Evolutionary conservation across 148 eudicot genomes (phyloP).

Genomic region (Vaccinium myrtillus): DNA sequence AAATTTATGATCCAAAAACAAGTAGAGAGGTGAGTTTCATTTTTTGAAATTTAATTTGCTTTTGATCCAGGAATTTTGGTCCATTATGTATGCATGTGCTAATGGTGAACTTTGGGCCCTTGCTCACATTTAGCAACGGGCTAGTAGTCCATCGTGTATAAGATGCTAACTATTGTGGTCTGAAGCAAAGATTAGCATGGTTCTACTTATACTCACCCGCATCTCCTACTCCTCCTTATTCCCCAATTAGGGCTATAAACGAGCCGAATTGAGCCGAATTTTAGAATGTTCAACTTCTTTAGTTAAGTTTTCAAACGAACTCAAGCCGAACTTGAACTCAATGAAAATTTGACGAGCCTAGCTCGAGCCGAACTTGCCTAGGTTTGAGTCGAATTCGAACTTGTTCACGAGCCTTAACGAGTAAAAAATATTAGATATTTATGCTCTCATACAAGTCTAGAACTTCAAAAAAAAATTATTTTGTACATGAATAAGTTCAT

Average conservation of each 20-base stretch:
- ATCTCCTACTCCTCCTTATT: constrained; percentile 23
- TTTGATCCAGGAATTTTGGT: background rate
- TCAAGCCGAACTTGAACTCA: no score
- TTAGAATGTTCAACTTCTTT: no score
- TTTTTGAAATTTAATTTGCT: background rate
- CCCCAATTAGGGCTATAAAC: background rate
- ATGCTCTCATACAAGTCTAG: no score
- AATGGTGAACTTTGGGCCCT: background rate
- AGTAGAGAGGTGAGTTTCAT: background rate
- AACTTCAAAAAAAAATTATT: no score
- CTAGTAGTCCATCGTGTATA: background rate
- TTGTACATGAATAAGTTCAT: no score
- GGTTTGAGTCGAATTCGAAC: no score
- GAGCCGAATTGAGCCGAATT: no score
- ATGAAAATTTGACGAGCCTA: no score
- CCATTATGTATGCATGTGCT: background rate
- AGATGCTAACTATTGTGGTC: background rate
- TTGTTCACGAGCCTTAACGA: no score
- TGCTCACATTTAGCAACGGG: background rate
- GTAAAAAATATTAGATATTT: no score
- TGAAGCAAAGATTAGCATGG: constrained; percentile 12
- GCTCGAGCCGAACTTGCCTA: no score
- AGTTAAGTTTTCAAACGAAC: no score
- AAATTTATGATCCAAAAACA: background rate
- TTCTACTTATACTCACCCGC: constrained; percentile 31